Conservation (phyloP, 2,329 filamentous ascomycete genomes). For the Hymenoscyphus linearis region DNA sequence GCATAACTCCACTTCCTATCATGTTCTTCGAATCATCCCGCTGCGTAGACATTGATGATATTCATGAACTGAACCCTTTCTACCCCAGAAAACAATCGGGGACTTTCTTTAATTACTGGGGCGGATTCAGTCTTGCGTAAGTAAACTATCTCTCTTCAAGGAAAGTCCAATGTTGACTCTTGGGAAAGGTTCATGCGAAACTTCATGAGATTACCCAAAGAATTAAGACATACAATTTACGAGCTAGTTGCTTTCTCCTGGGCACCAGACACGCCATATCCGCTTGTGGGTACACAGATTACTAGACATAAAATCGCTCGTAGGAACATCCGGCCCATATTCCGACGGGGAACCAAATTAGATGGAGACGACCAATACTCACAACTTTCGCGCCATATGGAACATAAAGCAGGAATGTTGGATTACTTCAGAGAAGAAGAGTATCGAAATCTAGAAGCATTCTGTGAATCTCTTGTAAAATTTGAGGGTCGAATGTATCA, state of each 20-base stretch:
- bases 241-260: background rate
- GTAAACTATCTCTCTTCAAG: background rate
- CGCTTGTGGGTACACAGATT: background rate
- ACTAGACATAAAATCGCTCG: background rate
- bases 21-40: background rate
- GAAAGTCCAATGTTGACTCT: background rate
- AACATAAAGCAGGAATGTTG: background rate
- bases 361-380: background rate
- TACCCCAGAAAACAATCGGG: background rate
- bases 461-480: background rate
- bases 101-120: background rate
- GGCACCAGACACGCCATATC: background rate
- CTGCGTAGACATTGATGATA: background rate
- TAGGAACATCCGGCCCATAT: background rate
- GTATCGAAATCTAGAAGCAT: background rate
- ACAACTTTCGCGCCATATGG: background rate
- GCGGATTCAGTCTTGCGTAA: background rate
- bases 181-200: background rate
- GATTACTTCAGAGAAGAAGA: slow-evolving; percentile 6
- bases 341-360: background rate
- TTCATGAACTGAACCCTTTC: background rate
- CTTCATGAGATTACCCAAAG: background rate
- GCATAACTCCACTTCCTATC: background rate
- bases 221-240: background rate
- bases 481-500: slow-evolving; percentile 3